Conservation (phyloP, 148 eudicot genomes). For the Pouteria glomerata region DNA sequence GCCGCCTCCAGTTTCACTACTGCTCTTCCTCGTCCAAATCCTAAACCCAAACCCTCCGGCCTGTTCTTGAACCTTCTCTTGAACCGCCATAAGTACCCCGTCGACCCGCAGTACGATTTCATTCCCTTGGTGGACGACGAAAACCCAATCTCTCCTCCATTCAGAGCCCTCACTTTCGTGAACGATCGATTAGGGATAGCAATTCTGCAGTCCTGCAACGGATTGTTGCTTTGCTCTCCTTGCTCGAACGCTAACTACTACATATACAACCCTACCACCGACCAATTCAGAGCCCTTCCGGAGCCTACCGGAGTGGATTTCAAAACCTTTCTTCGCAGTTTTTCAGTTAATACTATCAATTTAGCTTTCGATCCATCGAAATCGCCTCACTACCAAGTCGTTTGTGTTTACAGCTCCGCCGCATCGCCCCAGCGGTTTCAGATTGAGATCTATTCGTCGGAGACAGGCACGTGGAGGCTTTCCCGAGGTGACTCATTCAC, state of each 20-base stretch:
- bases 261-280: constrained; percentile 6
- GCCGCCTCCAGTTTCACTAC: constrained; percentile 2
- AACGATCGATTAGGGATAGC: too few relatives aligned
- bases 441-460: constrained; percentile 3
- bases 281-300: not conserved
- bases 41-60: not conserved
- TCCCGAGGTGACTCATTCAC: not conserved
- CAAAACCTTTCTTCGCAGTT: too few relatives aligned
- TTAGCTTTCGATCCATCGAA: constrained; percentile 1
- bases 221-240: not conserved
- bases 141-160: not conserved
- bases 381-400: constrained; percentile 8
- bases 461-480: not conserved
- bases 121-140: not conserved
- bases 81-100: too few relatives aligned
- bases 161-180: not conserved
- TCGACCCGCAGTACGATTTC: not conserved
- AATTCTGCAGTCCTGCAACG: not conserved
- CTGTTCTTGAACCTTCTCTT: not conserved
- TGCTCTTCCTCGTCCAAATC: too few relatives aligned
- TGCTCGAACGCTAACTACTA: not conserved
- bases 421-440: not conserved
- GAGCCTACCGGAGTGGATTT: not conserved
- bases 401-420: not conserved
- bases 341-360: too few relatives aligned